phyloP scores from a whole-genome alignment of 495 filamentous ascomycete genomes.

The Neurospora tetraspora region DNA sequence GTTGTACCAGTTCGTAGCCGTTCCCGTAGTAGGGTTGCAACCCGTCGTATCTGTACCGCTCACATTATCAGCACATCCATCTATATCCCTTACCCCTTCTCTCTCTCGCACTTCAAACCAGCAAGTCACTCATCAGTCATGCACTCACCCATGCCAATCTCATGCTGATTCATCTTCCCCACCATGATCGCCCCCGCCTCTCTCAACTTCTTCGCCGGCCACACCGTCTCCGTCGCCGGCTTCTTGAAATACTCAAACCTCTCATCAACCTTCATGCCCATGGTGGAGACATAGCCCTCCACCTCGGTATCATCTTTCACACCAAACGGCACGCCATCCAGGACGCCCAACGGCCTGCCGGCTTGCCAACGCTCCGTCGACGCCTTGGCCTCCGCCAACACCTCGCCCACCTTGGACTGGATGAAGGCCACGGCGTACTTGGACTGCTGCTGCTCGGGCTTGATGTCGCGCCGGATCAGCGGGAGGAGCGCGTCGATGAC shows the following conservation, averaged over 20 bases:
- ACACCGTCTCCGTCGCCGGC: conserved; percentile 33
- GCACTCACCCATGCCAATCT: conserved; percentile 49
- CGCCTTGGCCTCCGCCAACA: conserved; percentile 56
- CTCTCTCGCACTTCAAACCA: not conserved
- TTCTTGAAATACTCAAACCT: conserved; percentile 24
- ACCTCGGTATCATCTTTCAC: conserved; percentile 82
- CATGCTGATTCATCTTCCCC: conserved; percentile 88
- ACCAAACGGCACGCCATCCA: conserved; percentile 81
- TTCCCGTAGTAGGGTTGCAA: conserved; percentile 65
- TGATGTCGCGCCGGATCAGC: conserved; percentile 50
- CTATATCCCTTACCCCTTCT: not conserved
- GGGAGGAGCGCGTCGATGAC: conserved; percentile 63
- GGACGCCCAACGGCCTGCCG: conserved; percentile 49
- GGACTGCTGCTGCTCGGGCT: conserved; percentile 23
- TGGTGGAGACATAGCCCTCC: conserved; percentile 57
- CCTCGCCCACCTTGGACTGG: conserved; percentile 46
- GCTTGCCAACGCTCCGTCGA: conserved; percentile 61
- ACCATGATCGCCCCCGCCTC: conserved; percentile 74
- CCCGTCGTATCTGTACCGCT: conserved; percentile 23
- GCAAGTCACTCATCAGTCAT: not conserved
- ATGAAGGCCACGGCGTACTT: conserved; percentile 61
- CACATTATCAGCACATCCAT: not conserved
- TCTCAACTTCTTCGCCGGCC: conserved; percentile 49
- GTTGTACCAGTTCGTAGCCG: conserved; percentile 77
- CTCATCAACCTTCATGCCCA: conserved; percentile 39